A percentile compares a stretch with the other conserved stretches of the same genome.
These are phyloP conservation scores for Mitragyna speciosa DNA, from an alignment of 257 asterid genomes.

Conservation along the genomic window DNA sequence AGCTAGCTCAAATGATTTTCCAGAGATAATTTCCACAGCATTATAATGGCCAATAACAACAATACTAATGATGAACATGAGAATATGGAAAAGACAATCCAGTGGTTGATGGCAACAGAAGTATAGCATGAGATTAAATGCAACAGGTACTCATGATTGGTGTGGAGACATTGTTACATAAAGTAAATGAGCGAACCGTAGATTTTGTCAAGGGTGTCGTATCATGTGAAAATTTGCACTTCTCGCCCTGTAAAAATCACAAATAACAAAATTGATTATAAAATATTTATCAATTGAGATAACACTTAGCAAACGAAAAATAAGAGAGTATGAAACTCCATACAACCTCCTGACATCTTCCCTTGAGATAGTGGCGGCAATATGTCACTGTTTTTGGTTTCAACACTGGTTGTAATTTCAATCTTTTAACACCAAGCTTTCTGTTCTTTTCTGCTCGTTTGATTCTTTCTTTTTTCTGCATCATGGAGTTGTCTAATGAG, in stretches of 20 bases:
- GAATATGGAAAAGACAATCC: background rate
- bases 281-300: background rate
- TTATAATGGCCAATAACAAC: background rate
- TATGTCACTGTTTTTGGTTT: conserved; percentile 54
- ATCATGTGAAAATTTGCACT: conserved; percentile 95
- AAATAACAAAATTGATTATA: conserved; percentile 6
- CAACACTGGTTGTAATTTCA: conserved; percentile 64
- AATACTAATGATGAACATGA: background rate
- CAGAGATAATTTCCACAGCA: background rate
- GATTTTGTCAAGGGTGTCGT: conserved; percentile 80
- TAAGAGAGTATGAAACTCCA: conserved; percentile 14
- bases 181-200: conserved; percentile 48
- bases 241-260: conserved; percentile 61
- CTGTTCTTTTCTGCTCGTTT: conserved; percentile 78
- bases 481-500: conserved; percentile 22
- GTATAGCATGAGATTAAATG: background rate
- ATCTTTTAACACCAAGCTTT: conserved; percentile 70
- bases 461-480: conserved; percentile 66
- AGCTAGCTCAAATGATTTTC: background rate
- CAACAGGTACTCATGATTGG: background rate
- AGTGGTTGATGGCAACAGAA: background rate
- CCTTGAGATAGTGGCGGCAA: conserved; percentile 78
- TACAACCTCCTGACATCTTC: conserved; percentile 89
- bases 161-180: background rate
- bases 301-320: conserved; percentile 12